These are phyloP conservation scores for Aspergillus aculeatinus DNA, from an alignment of 2,329 filamentous ascomycete genomes.

Conservation along the genomic window DNA sequence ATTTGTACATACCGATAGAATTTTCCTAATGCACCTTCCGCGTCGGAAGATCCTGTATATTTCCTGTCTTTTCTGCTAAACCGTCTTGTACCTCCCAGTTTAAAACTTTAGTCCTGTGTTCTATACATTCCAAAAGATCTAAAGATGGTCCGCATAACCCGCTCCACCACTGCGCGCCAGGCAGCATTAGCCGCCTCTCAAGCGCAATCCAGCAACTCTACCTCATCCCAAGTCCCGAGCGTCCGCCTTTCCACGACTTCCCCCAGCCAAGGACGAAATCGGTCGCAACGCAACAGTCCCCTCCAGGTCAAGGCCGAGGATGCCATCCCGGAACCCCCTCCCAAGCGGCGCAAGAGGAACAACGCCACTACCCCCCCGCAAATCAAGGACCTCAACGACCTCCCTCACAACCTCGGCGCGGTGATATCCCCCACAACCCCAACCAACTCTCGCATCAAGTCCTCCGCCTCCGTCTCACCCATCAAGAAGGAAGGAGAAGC, in stretches of 20 bases:
- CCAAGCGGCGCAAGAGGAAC: constrained; percentile 27
- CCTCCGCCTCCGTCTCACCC: not conserved
- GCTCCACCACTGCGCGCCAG: constrained; percentile 26
- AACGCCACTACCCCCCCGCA: not conserved
- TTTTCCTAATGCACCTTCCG: not conserved
- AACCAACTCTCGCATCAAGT: not conserved
- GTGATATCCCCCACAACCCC: not conserved
- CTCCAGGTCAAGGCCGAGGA: not conserved
- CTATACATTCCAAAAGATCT: not conserved
- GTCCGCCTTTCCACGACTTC: not conserved
- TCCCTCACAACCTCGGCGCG: constrained; percentile 58
- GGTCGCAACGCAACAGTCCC: not conserved
- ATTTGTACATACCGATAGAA: not conserved
- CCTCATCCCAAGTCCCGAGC: not conserved
- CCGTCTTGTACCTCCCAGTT: not conserved
- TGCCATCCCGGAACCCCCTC: constrained; percentile 20
- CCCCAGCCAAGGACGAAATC: no score
- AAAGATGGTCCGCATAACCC: constrained; percentile 29
- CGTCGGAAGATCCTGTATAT: not conserved
- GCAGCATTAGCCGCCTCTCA: constrained; percentile 19
- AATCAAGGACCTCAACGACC: constrained; percentile 39
- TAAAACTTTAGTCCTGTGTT: not conserved
- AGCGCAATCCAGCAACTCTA: constrained; percentile 5
- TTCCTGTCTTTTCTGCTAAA: not conserved
- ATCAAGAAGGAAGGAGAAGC: constrained; percentile 9